Percentiles rank a stretch among this genome's conserved stretches.
Evolutionary conservation across 2,329 filamentous ascomycete species (phyloP).

Genomic region (Hypoxylon sp.): DNA sequence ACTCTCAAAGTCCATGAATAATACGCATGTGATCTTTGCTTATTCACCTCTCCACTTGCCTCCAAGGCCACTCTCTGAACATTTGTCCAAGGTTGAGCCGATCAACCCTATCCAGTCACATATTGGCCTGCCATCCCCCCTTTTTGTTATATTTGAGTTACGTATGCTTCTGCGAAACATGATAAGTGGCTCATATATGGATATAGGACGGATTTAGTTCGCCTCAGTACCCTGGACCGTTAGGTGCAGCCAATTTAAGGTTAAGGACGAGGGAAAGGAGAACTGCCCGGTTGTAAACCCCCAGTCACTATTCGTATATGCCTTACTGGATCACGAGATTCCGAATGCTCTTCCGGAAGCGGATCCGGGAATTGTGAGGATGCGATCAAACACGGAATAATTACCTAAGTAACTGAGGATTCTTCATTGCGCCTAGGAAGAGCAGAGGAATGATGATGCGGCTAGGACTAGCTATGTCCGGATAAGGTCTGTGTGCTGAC

Average conservation of each 20-base stretch:
- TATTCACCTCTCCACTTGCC: background rate
- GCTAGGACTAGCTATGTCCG: background rate
- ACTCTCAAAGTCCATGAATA: background rate
- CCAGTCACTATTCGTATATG: too few species aligned
- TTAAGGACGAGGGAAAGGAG: background rate
- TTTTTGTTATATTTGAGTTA: background rate
- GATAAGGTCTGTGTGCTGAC: background rate
- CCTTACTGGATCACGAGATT: too few species aligned
- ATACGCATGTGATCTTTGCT: background rate
- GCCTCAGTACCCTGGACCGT: too few species aligned
- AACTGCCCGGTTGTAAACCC: too few species aligned
- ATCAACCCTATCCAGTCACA: background rate
- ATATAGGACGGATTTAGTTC: background rate
- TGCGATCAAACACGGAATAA: background rate
- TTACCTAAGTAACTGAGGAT: background rate
- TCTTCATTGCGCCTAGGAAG: constrained; percentile 2
- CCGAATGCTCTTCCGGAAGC: background rate
- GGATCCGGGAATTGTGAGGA: background rate
- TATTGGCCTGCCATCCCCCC: background rate
- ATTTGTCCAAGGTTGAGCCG: background rate
- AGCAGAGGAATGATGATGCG: background rate
- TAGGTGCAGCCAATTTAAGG: constrained; percentile 1
- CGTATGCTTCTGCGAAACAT: background rate
- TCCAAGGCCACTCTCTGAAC: background rate
- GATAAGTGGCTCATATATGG: background rate